phyloP scores from a whole-genome alignment of 805 yeast species.

The Yarrowia sp. region DNA sequence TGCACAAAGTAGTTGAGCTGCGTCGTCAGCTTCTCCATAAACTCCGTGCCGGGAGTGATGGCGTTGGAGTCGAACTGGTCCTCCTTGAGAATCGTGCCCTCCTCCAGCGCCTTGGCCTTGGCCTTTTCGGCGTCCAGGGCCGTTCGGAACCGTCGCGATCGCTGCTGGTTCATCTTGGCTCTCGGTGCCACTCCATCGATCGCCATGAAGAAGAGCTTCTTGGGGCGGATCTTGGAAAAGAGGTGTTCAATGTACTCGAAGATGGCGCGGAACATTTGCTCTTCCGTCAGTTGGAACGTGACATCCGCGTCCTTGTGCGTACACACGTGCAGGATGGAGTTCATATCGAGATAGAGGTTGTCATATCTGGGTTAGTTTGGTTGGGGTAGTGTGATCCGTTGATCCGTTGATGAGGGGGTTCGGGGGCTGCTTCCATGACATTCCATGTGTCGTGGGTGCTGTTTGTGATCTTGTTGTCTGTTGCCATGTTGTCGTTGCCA shows the following conservation, averaged over 20 bases:
- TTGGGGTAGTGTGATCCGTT: too few species aligned
- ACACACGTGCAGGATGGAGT: conserved; percentile 80
- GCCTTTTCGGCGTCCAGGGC: conserved; percentile 89
- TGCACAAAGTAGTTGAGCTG: conserved; percentile 84
- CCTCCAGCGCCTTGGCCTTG: conserved; percentile 64
- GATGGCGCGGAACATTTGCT: conserved; percentile 87
- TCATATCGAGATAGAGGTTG: conserved; percentile 94
- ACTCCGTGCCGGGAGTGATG: conserved; percentile 96
- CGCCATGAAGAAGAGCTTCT: conserved; percentile 88
- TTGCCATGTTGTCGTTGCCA: not conserved
- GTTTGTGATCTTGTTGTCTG: not conserved
- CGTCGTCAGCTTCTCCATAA: conserved; percentile 83
- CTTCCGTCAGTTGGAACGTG: conserved; percentile 70
- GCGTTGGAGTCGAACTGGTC: conserved; percentile 88
- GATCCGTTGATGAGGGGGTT: too few species aligned
- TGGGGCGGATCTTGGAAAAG: conserved; percentile 82
- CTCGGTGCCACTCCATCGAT: conserved; percentile 99
- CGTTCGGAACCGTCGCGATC: conserved; percentile 91
- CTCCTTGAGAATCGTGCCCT: conserved; percentile 78
- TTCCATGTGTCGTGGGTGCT: too few species aligned
- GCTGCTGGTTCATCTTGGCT: conserved; percentile 97
- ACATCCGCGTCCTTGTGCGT: conserved; percentile 78
- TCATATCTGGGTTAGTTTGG: conserved; percentile 54
- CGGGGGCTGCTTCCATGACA: too few species aligned
- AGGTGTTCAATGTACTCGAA: conserved; percentile 93